phyloP scores from a whole-genome alignment of 352 stramenopile genomes.

The Phytophthora hybrid region DNA sequence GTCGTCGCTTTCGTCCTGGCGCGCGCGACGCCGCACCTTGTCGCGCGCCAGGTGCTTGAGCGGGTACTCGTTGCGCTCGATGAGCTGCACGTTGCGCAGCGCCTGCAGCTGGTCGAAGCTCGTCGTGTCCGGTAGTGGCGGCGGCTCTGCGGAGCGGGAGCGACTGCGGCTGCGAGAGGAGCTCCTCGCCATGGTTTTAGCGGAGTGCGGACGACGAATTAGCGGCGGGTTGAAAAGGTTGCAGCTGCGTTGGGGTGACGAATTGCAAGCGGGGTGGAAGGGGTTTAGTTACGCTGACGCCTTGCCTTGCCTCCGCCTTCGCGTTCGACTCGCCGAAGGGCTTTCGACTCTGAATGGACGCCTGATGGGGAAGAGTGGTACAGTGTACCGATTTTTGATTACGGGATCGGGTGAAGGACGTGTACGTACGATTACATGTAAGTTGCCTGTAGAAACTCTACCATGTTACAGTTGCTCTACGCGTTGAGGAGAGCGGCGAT shows the following conservation, averaged over 20 bases:
- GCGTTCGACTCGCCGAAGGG: neutral
- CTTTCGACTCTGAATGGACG: neutral
- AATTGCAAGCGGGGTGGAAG: neutral
- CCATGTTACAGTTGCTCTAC: neutral
- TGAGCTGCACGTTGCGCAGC: constrained; percentile 67
- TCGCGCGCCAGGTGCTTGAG: constrained; percentile 59
- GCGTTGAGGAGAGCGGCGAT: neutral
- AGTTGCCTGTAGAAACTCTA: neutral
- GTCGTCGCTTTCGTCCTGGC: constrained; percentile 46
- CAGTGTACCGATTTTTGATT: neutral
- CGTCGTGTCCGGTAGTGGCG: no score
- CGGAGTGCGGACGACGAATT: neutral
- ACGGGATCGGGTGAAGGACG: neutral
- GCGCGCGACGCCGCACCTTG: constrained; percentile 42
- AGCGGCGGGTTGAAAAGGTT: neutral
- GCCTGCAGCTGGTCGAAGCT: constrained; percentile 76
- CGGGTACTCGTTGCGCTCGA: constrained; percentile 79
- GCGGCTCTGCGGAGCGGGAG: neutral
- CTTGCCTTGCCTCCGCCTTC: no score
- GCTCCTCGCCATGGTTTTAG: neutral
- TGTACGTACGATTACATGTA: neutral
- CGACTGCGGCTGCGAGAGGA: neutral
- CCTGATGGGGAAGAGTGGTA: neutral
- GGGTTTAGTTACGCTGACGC: no score
- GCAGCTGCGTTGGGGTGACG: neutral